These are phyloP conservation scores for Microthyrium microscopicum DNA, from an alignment of 2,329 filamentous ascomycete species.

Conservation along the genomic window DNA sequence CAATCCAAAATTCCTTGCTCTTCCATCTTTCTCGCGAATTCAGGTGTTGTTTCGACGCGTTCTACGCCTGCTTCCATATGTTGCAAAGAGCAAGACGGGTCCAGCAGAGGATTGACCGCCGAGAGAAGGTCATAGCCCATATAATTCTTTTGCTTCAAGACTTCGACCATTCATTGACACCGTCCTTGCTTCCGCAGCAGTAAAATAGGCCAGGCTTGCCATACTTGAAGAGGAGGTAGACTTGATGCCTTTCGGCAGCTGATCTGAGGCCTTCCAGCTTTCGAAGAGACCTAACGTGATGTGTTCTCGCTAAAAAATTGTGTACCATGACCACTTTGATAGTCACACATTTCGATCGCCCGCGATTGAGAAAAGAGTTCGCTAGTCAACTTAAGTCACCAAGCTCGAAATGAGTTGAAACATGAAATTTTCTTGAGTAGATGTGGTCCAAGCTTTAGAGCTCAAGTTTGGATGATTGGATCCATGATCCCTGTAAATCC, in stretches of 20 bases:
- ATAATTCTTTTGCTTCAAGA: constrained; percentile 34
- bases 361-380: background rate
- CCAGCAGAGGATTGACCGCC: background rate
- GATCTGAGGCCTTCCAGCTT: constrained; percentile 50
- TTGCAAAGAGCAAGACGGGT: background rate
- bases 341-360: background rate
- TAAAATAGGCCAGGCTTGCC: constrained; percentile 69
- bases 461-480: background rate
- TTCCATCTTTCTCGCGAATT: constrained; percentile 47
- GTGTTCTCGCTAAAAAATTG: constrained; percentile 55
- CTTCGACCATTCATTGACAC: constrained; percentile 45
- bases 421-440: background rate
- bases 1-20: constrained; percentile 40
- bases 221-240: constrained; percentile 48
- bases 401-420: background rate
- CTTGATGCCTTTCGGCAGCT: constrained; percentile 41
- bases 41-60: constrained; percentile 54
- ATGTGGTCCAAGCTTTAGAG: background rate
- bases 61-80: background rate
- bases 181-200: constrained; percentile 43
- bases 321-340: constrained; percentile 12
- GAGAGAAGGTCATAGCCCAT: background rate
- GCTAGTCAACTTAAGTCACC: background rate
- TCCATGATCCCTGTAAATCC: background rate
- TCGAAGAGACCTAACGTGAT: constrained; percentile 68